A percentile compares a stretch with the other conserved stretches of the same genome.
Conservation (phyloP, 305 asterid species). For the Fraxinus sp. region DNA sequence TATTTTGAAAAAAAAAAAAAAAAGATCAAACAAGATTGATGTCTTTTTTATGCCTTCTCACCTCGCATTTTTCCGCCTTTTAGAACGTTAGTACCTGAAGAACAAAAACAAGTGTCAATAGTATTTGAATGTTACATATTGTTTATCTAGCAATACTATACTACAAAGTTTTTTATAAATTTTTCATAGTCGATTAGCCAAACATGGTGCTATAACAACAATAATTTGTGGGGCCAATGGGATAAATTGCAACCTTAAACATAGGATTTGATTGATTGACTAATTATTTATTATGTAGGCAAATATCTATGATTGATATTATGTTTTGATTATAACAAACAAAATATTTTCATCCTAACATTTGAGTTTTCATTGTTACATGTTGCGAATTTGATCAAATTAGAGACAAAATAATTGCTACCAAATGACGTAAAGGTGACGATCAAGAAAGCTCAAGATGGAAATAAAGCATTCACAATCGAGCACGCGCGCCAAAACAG, state of each 20-base stretch:
- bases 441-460: too few relatives aligned
- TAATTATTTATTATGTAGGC: too few relatives aligned
- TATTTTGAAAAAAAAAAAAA: background rate
- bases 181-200: background rate
- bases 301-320: too few relatives aligned
- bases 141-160: background rate
- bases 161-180: background rate
- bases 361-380: too few relatives aligned
- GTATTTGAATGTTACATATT: background rate
- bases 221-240: background rate
- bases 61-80: background rate
- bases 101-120: background rate
- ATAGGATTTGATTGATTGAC: background rate
- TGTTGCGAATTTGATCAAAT: too few relatives aligned
- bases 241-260: background rate
- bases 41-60: background rate
- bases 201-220: background rate
- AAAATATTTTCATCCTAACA: too few relatives aligned
- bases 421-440: too few relatives aligned
- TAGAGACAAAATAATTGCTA: too few relatives aligned
- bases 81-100: background rate
- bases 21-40: background rate
- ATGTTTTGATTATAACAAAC: too few relatives aligned
- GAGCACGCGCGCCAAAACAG: too few relatives aligned
- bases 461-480: too few relatives aligned